Evolutionary conservation across 805 yeast species (phyloP).

Genomic region (Yarrowia sp.): DNA sequence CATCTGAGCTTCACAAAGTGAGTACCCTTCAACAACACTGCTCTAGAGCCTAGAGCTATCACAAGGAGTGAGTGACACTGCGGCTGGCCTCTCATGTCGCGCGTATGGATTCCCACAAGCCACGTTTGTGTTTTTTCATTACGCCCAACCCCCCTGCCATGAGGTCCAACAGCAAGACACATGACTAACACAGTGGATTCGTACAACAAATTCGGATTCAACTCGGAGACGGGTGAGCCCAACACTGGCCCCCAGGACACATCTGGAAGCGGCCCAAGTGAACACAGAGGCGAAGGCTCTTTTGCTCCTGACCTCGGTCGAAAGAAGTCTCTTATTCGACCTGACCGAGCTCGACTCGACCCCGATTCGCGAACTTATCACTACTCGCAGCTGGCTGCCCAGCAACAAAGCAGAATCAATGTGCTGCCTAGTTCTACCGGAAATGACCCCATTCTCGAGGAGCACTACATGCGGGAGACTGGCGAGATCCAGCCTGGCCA

Average conservation of each 20-base stretch:
- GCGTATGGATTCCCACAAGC: not conserved
- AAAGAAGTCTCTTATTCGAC: slow-evolving; percentile 73
- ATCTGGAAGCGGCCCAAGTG: not conserved
- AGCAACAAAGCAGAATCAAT: slow-evolving; percentile 57
- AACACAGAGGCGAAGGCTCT: not conserved
- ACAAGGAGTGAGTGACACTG: not conserved
- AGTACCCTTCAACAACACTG: not conserved
- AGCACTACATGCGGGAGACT: slow-evolving; percentile 26
- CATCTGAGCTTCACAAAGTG: slow-evolving; percentile 22
- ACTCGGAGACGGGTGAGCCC: slow-evolving; percentile 24
- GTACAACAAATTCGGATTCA: slow-evolving; percentile 21
- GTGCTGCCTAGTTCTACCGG: slow-evolving; percentile 72
- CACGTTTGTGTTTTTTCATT: not conserved
- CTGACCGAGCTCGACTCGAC: slow-evolving; percentile 69
- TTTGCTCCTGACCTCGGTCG: slow-evolving; percentile 33
- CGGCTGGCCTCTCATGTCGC: not conserved
- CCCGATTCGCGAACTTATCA: slow-evolving; percentile 73
- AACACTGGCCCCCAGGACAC: slow-evolving; percentile 11
- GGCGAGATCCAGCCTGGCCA: slow-evolving; percentile 21
- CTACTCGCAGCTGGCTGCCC: slow-evolving; percentile 69
- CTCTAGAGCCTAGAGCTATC: not conserved
- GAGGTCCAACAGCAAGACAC: not conserved
- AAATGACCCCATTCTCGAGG: slow-evolving; percentile 50
- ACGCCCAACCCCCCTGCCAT: not conserved
- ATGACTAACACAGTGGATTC: slow-evolving; percentile 21